Evolutionary conservation across 2,329 filamentous ascomycete species (phyloP).

Genomic region (Myriosclerotinia scirpicola): DNA sequence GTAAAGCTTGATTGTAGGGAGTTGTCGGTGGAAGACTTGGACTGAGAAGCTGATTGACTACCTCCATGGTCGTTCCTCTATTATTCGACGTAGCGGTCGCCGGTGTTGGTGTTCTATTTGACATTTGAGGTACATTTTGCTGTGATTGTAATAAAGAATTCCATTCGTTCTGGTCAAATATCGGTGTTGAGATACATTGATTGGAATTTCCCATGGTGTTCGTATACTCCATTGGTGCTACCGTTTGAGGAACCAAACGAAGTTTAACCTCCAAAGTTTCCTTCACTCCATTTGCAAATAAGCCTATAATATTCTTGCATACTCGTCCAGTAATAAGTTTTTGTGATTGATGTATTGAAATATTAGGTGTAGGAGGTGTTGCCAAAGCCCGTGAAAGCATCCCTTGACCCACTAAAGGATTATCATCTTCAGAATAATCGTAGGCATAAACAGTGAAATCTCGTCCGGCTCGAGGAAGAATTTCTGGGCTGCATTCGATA

Average conservation of each 20-base stretch:
- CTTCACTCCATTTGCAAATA: conserved; percentile 79
- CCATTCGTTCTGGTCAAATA: conserved; percentile 75
- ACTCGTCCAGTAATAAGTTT: conserved; percentile 84
- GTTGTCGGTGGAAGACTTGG: conserved; percentile 34
- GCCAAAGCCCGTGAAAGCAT: conserved; percentile 84
- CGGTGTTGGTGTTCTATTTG: conserved; percentile 30
- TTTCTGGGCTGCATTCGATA: conserved; percentile 75
- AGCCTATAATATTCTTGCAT: conserved; percentile 77
- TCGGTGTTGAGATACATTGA: conserved; percentile 55
- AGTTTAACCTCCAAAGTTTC: conserved; percentile 94
- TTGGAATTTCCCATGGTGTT: conserved; percentile 61
- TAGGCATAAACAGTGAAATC: conserved; percentile 96
- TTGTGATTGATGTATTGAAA: conserved; percentile 60
- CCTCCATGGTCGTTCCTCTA: conserved; percentile 39
- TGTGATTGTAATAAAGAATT: conserved; percentile 73
- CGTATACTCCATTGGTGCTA: conserved; percentile 59
- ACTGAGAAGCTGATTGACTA: conserved; percentile 45
- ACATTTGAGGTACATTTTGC: conserved; percentile 49
- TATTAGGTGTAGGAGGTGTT: conserved; percentile 53
- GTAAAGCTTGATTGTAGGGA: conserved; percentile 27
- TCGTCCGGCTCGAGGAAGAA: conserved; percentile 68
- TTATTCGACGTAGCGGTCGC: conserved; percentile 21
- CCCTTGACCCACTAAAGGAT: conserved; percentile 89
- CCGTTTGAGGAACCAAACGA: conserved; percentile 68
- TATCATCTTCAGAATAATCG: conserved; percentile 94